Conservation (phyloP, 2,329 filamentous ascomycete species). For the Xylariaceae sp. region DNA sequence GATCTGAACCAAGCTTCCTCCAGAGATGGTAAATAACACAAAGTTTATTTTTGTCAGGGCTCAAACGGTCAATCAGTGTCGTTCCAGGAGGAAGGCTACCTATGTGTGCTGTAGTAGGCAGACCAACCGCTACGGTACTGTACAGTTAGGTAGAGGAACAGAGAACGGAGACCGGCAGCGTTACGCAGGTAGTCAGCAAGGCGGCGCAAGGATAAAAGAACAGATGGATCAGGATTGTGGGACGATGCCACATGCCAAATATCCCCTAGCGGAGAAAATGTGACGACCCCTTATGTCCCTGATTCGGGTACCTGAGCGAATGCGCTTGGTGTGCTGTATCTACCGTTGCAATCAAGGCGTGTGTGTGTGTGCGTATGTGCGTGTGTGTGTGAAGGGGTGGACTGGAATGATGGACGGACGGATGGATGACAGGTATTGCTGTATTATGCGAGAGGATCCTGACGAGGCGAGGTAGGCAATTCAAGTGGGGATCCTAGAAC, state of each 20-base stretch:
- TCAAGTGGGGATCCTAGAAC: background rate
- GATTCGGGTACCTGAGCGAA: slow-evolving; percentile 18
- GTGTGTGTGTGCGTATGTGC: slow-evolving; percentile 8
- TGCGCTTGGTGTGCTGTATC: slow-evolving; percentile 1
- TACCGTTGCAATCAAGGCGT: slow-evolving; percentile 8
- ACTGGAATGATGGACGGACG: slow-evolving; percentile 13
- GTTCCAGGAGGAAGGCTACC: too few relatives aligned
- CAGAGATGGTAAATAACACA: too few relatives aligned
- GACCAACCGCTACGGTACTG: background rate
- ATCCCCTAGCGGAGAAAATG: slow-evolving; percentile 24
- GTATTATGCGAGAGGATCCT: slow-evolving; percentile 18
- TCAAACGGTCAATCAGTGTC: too few relatives aligned
- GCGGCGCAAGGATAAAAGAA: slow-evolving; percentile 20
- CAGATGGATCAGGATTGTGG: slow-evolving; percentile 23
- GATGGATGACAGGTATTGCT: slow-evolving; percentile 1
- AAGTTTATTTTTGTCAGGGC: too few relatives aligned
- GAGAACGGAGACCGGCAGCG: slow-evolving; percentile 33
- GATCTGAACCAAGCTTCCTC: too few relatives aligned
- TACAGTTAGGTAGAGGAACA: background rate
- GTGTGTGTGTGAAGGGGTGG: slow-evolving; percentile 13
- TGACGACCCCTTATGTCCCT: slow-evolving; percentile 25
- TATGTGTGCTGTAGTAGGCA: too few relatives aligned
- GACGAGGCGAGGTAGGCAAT: background rate
- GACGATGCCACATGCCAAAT: slow-evolving; percentile 28
- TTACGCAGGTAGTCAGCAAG: slow-evolving; percentile 30